A percentile compares a stretch with the other conserved stretches of the same genome.
Conservation (phyloP, 1,284 basidiomycete species). For the Moesziomyces aphidis region DNA sequence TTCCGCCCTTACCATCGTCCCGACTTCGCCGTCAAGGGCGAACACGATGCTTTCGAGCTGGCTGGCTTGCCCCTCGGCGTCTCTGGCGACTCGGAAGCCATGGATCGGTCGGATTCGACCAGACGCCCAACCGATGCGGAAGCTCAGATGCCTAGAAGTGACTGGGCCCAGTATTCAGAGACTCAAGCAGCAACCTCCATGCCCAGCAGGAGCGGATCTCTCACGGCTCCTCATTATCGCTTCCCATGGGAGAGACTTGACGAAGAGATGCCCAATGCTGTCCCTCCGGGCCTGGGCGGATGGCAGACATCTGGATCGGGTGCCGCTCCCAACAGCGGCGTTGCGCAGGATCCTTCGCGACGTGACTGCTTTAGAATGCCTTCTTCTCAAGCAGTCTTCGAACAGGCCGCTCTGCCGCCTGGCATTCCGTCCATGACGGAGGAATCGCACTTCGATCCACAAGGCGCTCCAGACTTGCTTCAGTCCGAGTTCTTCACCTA, state of each 20-base stretch:
- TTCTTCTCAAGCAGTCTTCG: constrained; percentile 2
- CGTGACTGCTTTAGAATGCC: neutral
- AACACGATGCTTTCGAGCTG: constrained; percentile 1
- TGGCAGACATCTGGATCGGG: constrained; percentile 1
- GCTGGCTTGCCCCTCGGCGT: neutral
- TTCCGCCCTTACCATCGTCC: constrained; percentile 4
- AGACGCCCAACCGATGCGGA: constrained; percentile 3
- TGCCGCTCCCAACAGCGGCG: neutral
- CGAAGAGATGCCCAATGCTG: neutral
- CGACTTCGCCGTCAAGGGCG: constrained; percentile 7
- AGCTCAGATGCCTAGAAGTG: neutral
- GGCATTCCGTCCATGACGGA: constrained; percentile 1
- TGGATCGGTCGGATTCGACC: neutral
- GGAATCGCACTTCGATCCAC: neutral
- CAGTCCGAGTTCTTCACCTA: constrained; percentile 36
- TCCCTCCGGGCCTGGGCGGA: neutral
- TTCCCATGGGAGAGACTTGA: constrained; percentile 22
- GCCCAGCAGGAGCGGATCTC: neutral
- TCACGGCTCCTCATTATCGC: neutral
- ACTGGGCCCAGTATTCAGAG: neutral
- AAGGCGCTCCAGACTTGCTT: constrained; percentile 8
- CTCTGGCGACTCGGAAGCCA: neutral
- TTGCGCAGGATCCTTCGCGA: neutral
- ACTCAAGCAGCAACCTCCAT: neutral
- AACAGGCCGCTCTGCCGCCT: constrained; percentile 1